Conservation (phyloP, 2,329 filamentous ascomycete genomes). For the Scedosporium dehoogii region DNA sequence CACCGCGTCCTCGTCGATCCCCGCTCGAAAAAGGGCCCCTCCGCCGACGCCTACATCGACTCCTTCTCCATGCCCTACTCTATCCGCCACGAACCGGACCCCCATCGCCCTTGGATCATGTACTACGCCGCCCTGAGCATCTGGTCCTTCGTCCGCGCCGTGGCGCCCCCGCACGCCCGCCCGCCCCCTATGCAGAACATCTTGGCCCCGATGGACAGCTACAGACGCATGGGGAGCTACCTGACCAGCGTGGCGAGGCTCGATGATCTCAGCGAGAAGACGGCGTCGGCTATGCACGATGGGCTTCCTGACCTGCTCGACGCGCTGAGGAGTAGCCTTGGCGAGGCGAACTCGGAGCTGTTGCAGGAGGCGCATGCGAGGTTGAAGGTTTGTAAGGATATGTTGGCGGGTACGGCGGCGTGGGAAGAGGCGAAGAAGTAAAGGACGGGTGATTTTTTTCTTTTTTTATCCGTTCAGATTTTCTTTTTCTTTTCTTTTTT, state of each 20-base stretch:
- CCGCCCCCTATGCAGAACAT: not conserved
- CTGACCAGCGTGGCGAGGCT: constrained; percentile 57
- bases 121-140: constrained; percentile 81
- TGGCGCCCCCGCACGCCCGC: constrained; percentile 33
- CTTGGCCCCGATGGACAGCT: constrained; percentile 7
- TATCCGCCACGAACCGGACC: constrained; percentile 66
- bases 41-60: constrained; percentile 13
- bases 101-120: constrained; percentile 83
- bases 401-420: not conserved
- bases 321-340: constrained; percentile 29
- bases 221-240: constrained; percentile 29
- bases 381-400: constrained; percentile 49
- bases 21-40: constrained; percentile 21
- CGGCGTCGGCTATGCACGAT: constrained; percentile 54
- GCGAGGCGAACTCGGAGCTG: constrained; percentile 50
- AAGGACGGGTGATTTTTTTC: not conserved
- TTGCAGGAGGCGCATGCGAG: constrained; percentile 66
- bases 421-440: not conserved
- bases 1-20: constrained; percentile 59
- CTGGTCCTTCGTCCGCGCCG: constrained; percentile 76
- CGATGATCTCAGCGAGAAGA: constrained; percentile 58
- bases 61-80: constrained; percentile 48
- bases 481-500: not conserved
- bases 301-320: constrained; percentile 36
- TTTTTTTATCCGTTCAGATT: not conserved